Percentiles rank a stretch among this genome's conserved stretches.
These are phyloP conservation scores for Skeletonema marinoi DNA, from an alignment of 108 stramenopile species.

Conservation along the genomic window DNA sequence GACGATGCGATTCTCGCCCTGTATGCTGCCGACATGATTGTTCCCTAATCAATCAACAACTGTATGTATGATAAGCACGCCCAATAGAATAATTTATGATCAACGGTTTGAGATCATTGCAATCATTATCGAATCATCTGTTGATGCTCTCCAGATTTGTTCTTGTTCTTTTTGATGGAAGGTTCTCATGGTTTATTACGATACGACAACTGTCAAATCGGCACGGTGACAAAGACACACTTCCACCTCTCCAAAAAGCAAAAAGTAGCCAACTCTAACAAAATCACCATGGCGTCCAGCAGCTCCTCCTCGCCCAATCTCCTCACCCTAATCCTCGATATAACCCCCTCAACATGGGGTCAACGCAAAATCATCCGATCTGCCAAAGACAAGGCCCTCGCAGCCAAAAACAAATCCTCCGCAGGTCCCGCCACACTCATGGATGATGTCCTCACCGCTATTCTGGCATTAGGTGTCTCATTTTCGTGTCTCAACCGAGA, in stretches of 20 bases:
- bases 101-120: neutral
- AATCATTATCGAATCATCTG: neutral
- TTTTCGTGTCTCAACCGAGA: conserved; percentile 65
- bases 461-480: conserved; percentile 60
- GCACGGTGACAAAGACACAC: no score
- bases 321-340: conserved; percentile 73
- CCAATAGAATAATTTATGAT: no score
- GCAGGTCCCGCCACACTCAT: conserved; percentile 68
- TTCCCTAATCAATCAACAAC: neutral
- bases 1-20: neutral
- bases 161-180: neutral
- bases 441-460: conserved; percentile 66
- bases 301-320: conserved; percentile 27
- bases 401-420: conserved; percentile 59
- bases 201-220: neutral
- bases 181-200: neutral
- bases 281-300: neutral
- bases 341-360: conserved; percentile 79
- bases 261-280: neutral
- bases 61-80: no score
- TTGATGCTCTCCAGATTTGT: neutral
- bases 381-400: conserved; percentile 57
- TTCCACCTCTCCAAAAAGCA: no score
- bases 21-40: neutral
- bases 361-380: conserved; percentile 57